Conservation (phyloP, 1,284 basidiomycete species). For the Cryptococcus sp. region DNA sequence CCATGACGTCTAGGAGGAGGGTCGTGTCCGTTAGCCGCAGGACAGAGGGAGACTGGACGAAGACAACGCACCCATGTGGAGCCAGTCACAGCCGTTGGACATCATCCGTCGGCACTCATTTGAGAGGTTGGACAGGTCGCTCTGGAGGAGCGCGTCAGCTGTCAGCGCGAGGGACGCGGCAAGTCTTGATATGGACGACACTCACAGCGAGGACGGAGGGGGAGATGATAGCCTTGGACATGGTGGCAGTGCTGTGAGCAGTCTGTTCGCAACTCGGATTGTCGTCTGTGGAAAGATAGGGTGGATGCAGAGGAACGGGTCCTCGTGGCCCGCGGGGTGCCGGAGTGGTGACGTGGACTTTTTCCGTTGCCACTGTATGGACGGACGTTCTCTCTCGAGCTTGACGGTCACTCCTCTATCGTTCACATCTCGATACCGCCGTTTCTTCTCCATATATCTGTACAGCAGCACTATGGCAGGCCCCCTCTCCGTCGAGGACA, state of each 20-base stretch:
- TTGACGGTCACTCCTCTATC: too few relatives aligned
- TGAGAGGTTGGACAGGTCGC: conserved; percentile 88
- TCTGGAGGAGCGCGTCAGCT: conserved; percentile 42
- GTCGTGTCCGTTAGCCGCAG: neutral
- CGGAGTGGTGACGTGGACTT: too few relatives aligned
- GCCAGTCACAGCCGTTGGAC: conserved; percentile 86
- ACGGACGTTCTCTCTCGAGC: too few relatives aligned
- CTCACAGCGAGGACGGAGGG: conserved; percentile 75
- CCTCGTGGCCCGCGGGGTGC: too few relatives aligned
- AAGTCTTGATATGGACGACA: neutral
- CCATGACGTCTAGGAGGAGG: conserved; percentile 78
- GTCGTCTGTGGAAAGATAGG: too few relatives aligned
- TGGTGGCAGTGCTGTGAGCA: conserved; percentile 36
- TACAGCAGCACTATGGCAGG: conserved; percentile 27
- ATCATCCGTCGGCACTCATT: conserved; percentile 93
- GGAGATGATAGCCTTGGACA: conserved; percentile 83
- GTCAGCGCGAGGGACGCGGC: neutral
- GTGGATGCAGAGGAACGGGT: too few relatives aligned
- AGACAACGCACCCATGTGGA: conserved; percentile 78
- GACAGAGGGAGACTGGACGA: neutral
- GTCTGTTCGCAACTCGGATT: too few relatives aligned
- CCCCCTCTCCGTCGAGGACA: conserved; percentile 60
- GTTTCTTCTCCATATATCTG: neutral
- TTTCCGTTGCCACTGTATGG: too few relatives aligned
- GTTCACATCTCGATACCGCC: too few relatives aligned